Percentiles rank a stretch among this genome's conserved stretches.
Evolutionary conservation across 148 eudicot species (phyloP).

Genomic region (Linanthus parryae): DNA sequence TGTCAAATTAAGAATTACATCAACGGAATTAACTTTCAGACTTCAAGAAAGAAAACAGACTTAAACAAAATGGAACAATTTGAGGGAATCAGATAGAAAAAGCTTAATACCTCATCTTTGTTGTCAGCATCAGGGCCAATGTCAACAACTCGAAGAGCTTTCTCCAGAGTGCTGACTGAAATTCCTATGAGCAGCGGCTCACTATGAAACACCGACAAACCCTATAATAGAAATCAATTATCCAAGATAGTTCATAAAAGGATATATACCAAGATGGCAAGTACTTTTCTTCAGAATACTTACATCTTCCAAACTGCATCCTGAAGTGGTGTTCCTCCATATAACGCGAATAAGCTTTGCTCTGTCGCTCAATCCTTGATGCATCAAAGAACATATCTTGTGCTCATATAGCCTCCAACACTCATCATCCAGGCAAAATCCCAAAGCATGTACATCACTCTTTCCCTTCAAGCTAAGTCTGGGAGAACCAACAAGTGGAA

Average conservation of each 20-base stretch:
- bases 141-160: constrained; percentile 58
- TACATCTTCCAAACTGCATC: constrained; percentile 61
- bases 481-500: constrained; percentile 2
- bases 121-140: constrained; percentile 86
- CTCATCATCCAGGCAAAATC: constrained; percentile 77
- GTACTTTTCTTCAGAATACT: not conserved
- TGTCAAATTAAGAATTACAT: constrained; percentile 12
- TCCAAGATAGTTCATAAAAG: no score
- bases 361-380: constrained; percentile 66
- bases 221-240: constrained; percentile 31
- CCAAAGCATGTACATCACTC: constrained; percentile 33
- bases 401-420: constrained; percentile 91
- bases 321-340: constrained; percentile 61
- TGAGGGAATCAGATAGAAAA: constrained; percentile 10
- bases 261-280: not conserved
- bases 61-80: no score
- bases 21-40: constrained; percentile 1
- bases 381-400: constrained; percentile 57
- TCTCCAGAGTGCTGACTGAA: constrained; percentile 42
- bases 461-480: constrained; percentile 82
- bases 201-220: constrained; percentile 53
- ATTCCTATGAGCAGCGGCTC: constrained; percentile 79
- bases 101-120: constrained; percentile 60
- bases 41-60: no score
- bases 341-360: constrained; percentile 66